Conservation (phyloP, 2,329 filamentous ascomycete genomes). For the Acarospora socialis region DNA sequence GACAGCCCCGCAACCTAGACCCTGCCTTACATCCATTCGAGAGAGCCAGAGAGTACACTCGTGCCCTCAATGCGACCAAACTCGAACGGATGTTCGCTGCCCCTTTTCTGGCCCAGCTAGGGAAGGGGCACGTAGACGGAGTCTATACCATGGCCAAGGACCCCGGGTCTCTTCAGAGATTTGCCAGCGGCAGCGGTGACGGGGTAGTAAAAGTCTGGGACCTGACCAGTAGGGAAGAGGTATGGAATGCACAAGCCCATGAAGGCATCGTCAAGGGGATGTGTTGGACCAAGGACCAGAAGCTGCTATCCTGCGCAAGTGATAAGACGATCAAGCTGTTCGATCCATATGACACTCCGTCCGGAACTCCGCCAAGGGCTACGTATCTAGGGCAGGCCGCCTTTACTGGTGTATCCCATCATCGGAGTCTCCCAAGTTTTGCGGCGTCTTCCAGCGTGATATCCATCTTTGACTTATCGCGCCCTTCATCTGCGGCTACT, state of each 20-base stretch:
- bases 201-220: constrained; percentile 93
- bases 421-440: constrained; percentile 64
- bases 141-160: constrained; percentile 72
- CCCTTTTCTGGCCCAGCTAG: constrained; percentile 75
- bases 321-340: constrained; percentile 83
- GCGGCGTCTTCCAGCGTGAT: constrained; percentile 63
- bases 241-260: constrained; percentile 69
- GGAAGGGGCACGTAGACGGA: constrained; percentile 83
- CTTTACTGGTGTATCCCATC: constrained; percentile 73
- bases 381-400: constrained; percentile 74
- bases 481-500: constrained; percentile 60
- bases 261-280: constrained; percentile 88
- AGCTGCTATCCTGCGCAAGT: constrained; percentile 71
- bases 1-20: constrained; percentile 47
- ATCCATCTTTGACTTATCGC: constrained; percentile 75
- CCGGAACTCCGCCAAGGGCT: constrained; percentile 55
- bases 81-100: constrained; percentile 82
- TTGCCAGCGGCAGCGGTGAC: constrained; percentile 78
- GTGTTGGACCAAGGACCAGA: constrained; percentile 75
- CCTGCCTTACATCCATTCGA: constrained; percentile 83
- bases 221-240: constrained; percentile 54
- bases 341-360: constrained; percentile 66
- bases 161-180: constrained; percentile 54
- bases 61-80: constrained; percentile 73
- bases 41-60: constrained; percentile 70